Conservation (phyloP, 83 land plant species). For the Isoetes engelmannii region DNA sequence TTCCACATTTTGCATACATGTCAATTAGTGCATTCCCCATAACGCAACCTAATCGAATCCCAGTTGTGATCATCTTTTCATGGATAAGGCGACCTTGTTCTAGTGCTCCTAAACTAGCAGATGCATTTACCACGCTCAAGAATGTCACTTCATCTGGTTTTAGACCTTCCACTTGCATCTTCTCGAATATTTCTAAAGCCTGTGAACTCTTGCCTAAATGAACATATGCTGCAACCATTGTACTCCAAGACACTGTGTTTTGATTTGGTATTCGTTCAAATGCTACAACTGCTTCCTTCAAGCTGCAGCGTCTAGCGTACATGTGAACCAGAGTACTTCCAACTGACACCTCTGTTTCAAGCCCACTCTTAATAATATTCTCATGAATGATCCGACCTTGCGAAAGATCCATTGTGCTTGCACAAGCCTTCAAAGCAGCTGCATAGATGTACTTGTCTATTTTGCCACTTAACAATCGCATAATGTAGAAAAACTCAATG, state of each 20-base stretch:
- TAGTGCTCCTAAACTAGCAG: too few species aligned
- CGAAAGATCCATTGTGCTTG: not conserved
- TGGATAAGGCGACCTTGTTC: constrained; percentile 23
- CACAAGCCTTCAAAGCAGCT: constrained; percentile 3
- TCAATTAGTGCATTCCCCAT: constrained; percentile 9
- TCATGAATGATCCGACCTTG: not conserved
- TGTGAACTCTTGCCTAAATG: not conserved
- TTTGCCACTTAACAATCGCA: too few species aligned
- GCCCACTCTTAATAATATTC: not conserved
- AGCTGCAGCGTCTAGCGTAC: constrained; percentile 5
- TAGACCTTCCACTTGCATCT: constrained; percentile 16
- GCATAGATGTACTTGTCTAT: too few species aligned
- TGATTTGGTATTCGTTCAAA: not conserved
- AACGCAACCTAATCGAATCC: not conserved
- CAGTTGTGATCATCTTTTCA: not conserved
- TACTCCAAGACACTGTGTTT: constrained; percentile 8
- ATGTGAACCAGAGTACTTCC: constrained; percentile 5
- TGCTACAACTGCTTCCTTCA: constrained; percentile 6
- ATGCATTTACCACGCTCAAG: constrained; percentile 19
- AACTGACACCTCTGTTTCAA: not conserved
- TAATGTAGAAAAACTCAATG: too few species aligned
- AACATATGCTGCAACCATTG: constrained; percentile 17
- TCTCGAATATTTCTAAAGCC: not conserved
- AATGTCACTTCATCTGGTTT: constrained; percentile 19
- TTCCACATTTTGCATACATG: constrained; percentile 15